Evolutionary conservation across 805 yeast genomes (phyloP).

Genomic region (Yamadazyma paraphyllophila): DNA sequence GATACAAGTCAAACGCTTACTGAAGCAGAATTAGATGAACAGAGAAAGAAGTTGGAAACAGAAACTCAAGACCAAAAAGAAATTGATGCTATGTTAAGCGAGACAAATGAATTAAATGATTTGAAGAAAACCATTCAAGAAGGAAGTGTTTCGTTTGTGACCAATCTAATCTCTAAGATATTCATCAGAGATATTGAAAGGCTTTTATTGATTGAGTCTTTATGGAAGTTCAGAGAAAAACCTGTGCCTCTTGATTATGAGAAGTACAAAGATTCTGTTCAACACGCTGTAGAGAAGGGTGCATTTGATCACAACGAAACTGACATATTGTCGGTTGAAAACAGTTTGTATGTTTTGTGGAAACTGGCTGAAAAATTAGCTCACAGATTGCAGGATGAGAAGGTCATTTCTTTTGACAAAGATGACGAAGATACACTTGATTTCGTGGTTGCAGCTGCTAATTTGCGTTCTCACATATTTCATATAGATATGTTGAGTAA

Average conservation of each 20-base stretch:
- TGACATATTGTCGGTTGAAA: conserved; percentile 57
- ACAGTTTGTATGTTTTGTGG: conserved; percentile 61
- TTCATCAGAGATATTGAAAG: conserved; percentile 78
- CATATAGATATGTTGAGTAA: conserved; percentile 68
- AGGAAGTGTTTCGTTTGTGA: conserved; percentile 19
- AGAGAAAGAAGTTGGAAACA: conserved; percentile 17
- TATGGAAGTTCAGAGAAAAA: conserved; percentile 70
- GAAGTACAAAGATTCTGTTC: conserved; percentile 12
- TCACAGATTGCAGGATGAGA: conserved; percentile 40
- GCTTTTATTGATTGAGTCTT: conserved; percentile 62
- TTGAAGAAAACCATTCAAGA: conserved; percentile 18
- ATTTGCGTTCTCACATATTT: conserved; percentile 70
- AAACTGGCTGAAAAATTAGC: conserved; percentile 50
- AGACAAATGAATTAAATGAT: conserved; percentile 59
- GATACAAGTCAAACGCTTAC: conserved; percentile 41
- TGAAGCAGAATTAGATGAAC: conserved; percentile 23
- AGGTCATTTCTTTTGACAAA: conserved; percentile 71
- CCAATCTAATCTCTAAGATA: conserved; percentile 54
- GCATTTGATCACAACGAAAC: conserved; percentile 33
- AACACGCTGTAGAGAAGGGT: not conserved
- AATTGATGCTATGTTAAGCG: conserved; percentile 60
- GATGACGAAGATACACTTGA: conserved; percentile 90
- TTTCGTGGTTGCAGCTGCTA: conserved; percentile 85
- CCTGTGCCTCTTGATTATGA: conserved; percentile 61
- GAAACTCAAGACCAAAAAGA: conserved; percentile 68